Evolutionary conservation across 495 filamentous ascomycete species (phyloP).

Genomic region (Diplogelasinospora grovesii): DNA sequence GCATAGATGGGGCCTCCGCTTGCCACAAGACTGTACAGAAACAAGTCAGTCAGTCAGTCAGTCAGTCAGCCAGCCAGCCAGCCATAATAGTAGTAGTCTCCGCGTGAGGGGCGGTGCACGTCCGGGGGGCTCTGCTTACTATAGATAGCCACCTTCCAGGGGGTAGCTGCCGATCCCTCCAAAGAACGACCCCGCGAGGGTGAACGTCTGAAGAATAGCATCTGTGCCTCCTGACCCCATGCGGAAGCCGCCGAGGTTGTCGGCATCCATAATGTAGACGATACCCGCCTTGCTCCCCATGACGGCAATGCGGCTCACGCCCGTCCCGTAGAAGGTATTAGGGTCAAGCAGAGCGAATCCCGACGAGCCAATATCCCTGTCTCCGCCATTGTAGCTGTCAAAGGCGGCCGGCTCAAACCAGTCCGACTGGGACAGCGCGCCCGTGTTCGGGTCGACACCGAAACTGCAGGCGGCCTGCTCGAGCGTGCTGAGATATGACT

Average conservation of each 20-base stretch:
- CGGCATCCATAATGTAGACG: slow-evolving; percentile 30
- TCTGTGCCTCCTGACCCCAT: slow-evolving; percentile 20
- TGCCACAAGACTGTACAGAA: slow-evolving; percentile 14
- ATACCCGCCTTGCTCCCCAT: slow-evolving; percentile 32
- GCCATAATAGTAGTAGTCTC: too few relatives aligned
- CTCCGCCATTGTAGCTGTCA: slow-evolving; percentile 34
- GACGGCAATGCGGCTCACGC: slow-evolving; percentile 28
- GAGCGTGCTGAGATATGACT: slow-evolving; percentile 30
- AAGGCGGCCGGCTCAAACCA: slow-evolving; percentile 40
- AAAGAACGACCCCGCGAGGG: slow-evolving; percentile 28
- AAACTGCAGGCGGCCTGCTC: slow-evolving; percentile 39
- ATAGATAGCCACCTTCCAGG: slow-evolving; percentile 37
- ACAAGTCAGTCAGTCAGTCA: too few relatives aligned
- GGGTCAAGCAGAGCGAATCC: slow-evolving; percentile 33
- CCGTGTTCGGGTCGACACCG: slow-evolving; percentile 28
- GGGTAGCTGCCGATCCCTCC: slow-evolving; percentile 36
- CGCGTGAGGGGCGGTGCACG: too few relatives aligned
- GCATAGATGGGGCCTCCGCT: slow-evolving; percentile 22
- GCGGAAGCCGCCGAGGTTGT: slow-evolving; percentile 32
- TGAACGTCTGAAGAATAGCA: slow-evolving; percentile 24
- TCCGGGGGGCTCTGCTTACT: slow-evolving; percentile 10
- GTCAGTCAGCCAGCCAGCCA: too few relatives aligned
- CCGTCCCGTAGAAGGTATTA: slow-evolving; percentile 27
- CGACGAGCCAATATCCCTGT: slow-evolving; percentile 40
- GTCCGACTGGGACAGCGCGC: slow-evolving; percentile 31